These are phyloP conservation scores for Nicotiana paniculata DNA, from an alignment of 257 asterid genomes.

Conservation along the genomic window DNA sequence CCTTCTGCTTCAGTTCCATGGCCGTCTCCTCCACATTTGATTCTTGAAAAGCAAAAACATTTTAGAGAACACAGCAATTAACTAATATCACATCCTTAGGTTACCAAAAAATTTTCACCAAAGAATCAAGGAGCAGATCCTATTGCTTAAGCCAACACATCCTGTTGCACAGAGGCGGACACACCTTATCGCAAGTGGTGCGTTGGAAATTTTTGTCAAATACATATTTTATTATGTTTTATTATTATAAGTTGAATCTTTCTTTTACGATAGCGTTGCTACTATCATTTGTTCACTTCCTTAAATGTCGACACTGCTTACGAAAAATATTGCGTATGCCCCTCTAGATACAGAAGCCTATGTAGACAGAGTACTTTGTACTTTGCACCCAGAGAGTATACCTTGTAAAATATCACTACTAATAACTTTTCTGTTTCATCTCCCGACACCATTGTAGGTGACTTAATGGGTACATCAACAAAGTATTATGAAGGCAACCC, in stretches of 20 bases:
- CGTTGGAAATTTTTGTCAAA: no score
- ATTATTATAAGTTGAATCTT: no score
- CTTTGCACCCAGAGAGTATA: not conserved
- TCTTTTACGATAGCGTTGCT: no score
- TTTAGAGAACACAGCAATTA: not conserved
- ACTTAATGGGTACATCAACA: not conserved
- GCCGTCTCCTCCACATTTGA: slow-evolving; percentile 50
- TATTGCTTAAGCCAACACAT: not conserved
- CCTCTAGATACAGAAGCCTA: no score
- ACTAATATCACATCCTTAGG: not conserved
- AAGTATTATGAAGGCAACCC: not conserved
- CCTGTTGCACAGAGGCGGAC: not conserved
- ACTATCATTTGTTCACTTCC: no score
- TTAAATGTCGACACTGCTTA: no score
- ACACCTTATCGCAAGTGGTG: no score
- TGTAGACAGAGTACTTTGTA: no score
- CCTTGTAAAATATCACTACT: not conserved
- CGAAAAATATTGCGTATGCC: no score
- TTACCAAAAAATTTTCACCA: not conserved
- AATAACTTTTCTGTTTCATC: not conserved
- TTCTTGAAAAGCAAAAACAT: slow-evolving; percentile 38
- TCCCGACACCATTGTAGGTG: not conserved
- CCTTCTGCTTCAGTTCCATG: slow-evolving; percentile 54
- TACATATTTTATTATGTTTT: no score
- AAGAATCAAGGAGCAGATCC: not conserved